Conservation (phyloP, 2,329 filamentous ascomycete species). For the Pyrenochaeta sp. region DNA sequence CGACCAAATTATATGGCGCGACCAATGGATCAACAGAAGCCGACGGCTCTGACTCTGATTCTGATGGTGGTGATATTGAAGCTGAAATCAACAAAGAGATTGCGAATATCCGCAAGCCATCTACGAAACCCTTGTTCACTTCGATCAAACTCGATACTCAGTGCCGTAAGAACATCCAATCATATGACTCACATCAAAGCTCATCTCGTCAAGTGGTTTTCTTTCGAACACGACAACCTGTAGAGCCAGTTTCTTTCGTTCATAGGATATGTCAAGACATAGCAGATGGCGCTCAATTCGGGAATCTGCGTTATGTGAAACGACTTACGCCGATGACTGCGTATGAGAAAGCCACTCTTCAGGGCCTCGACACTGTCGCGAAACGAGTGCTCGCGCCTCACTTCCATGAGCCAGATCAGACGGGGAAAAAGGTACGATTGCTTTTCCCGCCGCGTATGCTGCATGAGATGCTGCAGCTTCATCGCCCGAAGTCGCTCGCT, state of each 20-base stretch:
- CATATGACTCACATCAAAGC: constrained; percentile 1
- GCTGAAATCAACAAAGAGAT: constrained; percentile 75
- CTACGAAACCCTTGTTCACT: constrained; percentile 59
- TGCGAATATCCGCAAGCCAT: constrained; percentile 64
- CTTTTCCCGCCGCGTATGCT: constrained; percentile 1
- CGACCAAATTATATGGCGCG: constrained; percentile 61
- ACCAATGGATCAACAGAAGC: constrained; percentile 52
- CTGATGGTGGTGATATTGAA: constrained; percentile 68
- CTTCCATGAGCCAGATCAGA: constrained; percentile 64
- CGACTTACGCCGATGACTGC: constrained; percentile 66
- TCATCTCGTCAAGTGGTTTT: constrained; percentile 59
- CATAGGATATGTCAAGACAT: constrained; percentile 66
- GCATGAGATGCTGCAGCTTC: constrained; percentile 12
- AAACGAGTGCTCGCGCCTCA: constrained; percentile 67
- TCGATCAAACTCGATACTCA: constrained; percentile 63
- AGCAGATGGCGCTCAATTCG: constrained; percentile 57
- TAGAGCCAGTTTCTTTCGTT: constrained; percentile 68
- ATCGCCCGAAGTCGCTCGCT: constrained; percentile 22
- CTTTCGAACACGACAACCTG: constrained; percentile 62
- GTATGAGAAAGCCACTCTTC: constrained; percentile 72
- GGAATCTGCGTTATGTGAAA: constrained; percentile 65
- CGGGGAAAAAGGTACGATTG: constrained; percentile 60
- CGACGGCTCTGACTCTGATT: constrained; percentile 39
- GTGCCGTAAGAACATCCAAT: constrained; percentile 54
- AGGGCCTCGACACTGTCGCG: constrained; percentile 71